phyloP scores from a whole-genome alignment of 345 rosid genomes.

The Hirschfeldia incana region DNA sequence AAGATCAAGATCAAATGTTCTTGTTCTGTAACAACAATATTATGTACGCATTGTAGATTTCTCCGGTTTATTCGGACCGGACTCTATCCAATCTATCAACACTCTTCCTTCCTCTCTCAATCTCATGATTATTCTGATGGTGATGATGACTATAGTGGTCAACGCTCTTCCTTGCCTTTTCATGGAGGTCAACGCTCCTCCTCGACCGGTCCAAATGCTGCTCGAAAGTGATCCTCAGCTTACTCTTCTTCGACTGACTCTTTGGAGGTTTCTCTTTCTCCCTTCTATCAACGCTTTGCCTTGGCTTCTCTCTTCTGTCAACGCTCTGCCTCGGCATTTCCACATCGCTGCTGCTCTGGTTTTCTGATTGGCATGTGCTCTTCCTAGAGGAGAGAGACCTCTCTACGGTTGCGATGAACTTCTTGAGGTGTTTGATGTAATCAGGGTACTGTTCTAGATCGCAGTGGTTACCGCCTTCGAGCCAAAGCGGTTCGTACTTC shows the following conservation, averaged over 20 bases:
- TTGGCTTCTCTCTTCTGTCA: slow-evolving; percentile 80
- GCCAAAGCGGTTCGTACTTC: slow-evolving; percentile 94
- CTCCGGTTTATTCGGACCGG: slow-evolving; percentile 52
- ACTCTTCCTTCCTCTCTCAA: slow-evolving; percentile 83
- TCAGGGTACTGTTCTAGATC: slow-evolving; percentile 84
- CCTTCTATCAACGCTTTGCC: slow-evolving; percentile 66
- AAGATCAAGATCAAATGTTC: slow-evolving; percentile 29
- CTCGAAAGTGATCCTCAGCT: slow-evolving; percentile 59
- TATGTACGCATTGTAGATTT: slow-evolving; percentile 24
- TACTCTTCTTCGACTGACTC: slow-evolving; percentile 45
- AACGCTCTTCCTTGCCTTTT: slow-evolving; percentile 76
- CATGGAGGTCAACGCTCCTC: slow-evolving; percentile 87
- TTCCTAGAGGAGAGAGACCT: slow-evolving; percentile 67
- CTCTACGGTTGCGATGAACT: slow-evolving; percentile 82
- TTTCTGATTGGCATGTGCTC: slow-evolving; percentile 60
- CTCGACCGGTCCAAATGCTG: slow-evolving; percentile 77
- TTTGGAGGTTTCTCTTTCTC: slow-evolving; percentile 57
- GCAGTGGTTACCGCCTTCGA: slow-evolving; percentile 92
- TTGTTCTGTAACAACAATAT: slow-evolving; percentile 23
- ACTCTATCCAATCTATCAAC: slow-evolving; percentile 83
- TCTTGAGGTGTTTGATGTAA: slow-evolving; percentile 90
- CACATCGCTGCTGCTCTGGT: slow-evolving; percentile 54
- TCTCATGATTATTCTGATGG: slow-evolving; percentile 42
- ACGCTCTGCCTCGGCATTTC: slow-evolving; percentile 89
- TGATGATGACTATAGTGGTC: slow-evolving; percentile 40